These are phyloP conservation scores for Coemansia sp. DNA, from an alignment of 192 early-diverging fungal species.

Conservation along the genomic window DNA sequence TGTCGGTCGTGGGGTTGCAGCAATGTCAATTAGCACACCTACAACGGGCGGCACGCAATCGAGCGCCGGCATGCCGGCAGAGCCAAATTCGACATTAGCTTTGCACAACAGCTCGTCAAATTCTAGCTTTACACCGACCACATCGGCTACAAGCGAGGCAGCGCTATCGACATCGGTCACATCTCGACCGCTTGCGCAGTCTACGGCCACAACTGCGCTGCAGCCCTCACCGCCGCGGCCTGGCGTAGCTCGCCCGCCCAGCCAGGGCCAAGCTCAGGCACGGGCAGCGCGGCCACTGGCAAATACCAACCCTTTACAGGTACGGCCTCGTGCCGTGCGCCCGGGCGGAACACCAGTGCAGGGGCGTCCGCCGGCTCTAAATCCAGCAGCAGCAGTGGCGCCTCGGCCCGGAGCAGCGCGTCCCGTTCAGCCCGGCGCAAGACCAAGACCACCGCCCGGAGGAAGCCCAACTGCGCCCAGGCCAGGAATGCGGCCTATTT, in stretches of 20 bases:
- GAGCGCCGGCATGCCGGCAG: not conserved
- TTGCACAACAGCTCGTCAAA: not conserved
- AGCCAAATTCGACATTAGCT: not conserved
- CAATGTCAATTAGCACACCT: too few relatives aligned
- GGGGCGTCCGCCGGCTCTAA: not conserved
- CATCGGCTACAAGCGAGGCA: not conserved
- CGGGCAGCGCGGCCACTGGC: slow-evolving; percentile 4
- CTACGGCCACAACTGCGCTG: not conserved
- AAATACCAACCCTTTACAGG: not conserved
- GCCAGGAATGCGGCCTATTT: slow-evolving; percentile 20
- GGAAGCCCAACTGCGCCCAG: slow-evolving; percentile 2
- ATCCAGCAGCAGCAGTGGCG: not conserved
- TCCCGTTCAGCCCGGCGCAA: slow-evolving; percentile 5
- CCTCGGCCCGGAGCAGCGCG: slow-evolving; percentile 1
- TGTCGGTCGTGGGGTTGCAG: too few relatives aligned
- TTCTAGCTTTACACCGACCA: not conserved
- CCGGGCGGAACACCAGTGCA: slow-evolving; percentile 4
- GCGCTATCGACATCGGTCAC: not conserved
- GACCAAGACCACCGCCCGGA: slow-evolving; percentile 25
- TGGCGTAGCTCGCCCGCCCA: slow-evolving; percentile 4
- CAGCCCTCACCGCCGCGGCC: slow-evolving; percentile 5
- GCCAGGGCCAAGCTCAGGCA: not conserved
- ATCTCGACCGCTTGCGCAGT: not conserved
- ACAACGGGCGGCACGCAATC: too few relatives aligned
- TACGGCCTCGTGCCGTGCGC: slow-evolving; percentile 15